Base-by-base conservation (phyloP, 1,139 yeast genomes). In the Saccharomycopsis hybrid region DNA sequence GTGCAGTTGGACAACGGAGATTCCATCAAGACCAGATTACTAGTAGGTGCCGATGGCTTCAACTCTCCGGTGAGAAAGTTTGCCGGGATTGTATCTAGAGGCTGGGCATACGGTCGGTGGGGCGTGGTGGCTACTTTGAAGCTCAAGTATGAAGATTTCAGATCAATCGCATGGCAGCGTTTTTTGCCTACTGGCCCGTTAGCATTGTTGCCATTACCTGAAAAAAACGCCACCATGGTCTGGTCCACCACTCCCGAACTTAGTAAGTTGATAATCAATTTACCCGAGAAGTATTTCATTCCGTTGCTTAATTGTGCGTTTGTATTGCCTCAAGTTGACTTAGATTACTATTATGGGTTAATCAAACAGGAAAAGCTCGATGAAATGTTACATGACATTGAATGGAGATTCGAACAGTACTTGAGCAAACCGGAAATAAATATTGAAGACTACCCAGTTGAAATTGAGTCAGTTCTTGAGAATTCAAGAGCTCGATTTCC, bases 11-110 rank as follows among this genome's bases (percentile, higher is more conserved):
- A 80, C 27, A 76, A 78, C 55, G 97, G 96, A 1, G 75, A 76
- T 13, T 58, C 63, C 13, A 69, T 84, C 46, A 78, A 78, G 59
- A 77, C 97, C 0, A 72, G 97, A 54, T 71, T 92, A 28, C 71
- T 92, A 37, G 80, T 90, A 11, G 99, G 99, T 7, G 96, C 97
- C 25, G 98, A 92, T 64, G 99, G 99, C 0, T 88, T 82, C 63
- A 88, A 90, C 65, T 89, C 97, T 0, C 97, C 97, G 0, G 98
- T 86, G 2, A 76, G 97, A 44, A 73, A 77, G 56, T 90, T 77
- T 62, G 85, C 97, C 0, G 80, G 78, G 2, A 88, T 94, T 51
- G 82, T 82, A 61, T 80, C 95, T 4, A 74, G 96, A 46, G 98
- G 98, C 5, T 94, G 98, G 98, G 78, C 77, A 52, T 92, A 92